Evolutionary conservation across 768 basidiomycete species (phyloP), one percentile per base, ranked within the genome.

Genomic region (Gloeostereum incarnatum): DNA sequence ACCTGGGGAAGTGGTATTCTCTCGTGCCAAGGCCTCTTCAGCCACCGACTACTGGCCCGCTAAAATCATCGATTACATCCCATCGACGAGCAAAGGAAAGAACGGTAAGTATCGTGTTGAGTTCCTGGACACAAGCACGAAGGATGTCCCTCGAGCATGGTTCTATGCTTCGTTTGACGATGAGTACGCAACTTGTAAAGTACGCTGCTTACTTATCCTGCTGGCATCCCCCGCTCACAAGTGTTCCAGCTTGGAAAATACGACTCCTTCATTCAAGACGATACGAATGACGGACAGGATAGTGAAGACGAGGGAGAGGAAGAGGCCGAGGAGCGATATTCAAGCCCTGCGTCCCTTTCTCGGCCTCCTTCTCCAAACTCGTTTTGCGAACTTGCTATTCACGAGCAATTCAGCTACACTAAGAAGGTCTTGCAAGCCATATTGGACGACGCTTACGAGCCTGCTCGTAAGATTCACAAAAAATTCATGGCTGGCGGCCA

Each of bases 1-100:
- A 5, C n/a, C 11, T 2, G 14, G 6, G 40, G 31, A n/a, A 38
- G 29, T 16, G 47, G 46, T 24, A 10, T 21, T 21, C 8, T 23
- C 38, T 42, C 46, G 23, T 11, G 29, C 17, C n/a, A 68, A 59
- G 63, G 57, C 59, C 1, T 65, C 68, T 7, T 69, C 69, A 4
- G 62, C 57, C 11, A 55, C 63, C 2, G 77, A 83, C 44, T 57
- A 58, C 3, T 89, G 85, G 85, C 82, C 85, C 2, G 85, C 78
- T 1, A 61, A 61, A 50, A 57, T 88, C 27, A 48, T 77, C 7
- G 59, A 48, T 0, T 83, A 78, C 47, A 40, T 72, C 17, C 62
- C 65, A 9, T 66, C 76, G 4, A 59, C 48, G 33, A 58, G 57
- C 18, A 54, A 56, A 2, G 52, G 31, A 14, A 49, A 54, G 35